Base-by-base conservation (phyloP, 768 basidiomycete genomes). In the Naganishia vaughanmartiniae region DNA sequence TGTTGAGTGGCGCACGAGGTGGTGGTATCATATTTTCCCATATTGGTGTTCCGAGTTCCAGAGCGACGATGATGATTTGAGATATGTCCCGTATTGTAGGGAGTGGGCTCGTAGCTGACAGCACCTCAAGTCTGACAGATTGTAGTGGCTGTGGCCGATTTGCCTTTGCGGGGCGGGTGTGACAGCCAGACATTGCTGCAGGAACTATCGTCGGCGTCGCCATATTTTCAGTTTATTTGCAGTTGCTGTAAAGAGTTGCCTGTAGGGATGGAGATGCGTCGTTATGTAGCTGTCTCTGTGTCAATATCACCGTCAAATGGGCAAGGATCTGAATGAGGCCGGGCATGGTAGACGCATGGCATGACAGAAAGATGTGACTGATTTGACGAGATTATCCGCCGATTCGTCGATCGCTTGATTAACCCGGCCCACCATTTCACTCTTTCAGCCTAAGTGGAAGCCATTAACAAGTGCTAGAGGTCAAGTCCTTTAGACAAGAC, bases 11-110 rank as follows among this genome's bases (percentile, higher is more conserved):
- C 7, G n/a, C 60, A 14, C 60, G 60, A 28, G 60, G 60, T 9
- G 39, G 1, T 24, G 60, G 60, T 24, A 63, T 5, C 3, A 63
- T 63, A 45, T 63, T 63, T 1, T 45, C 42, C 60, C 60, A 63
- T 26, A 63, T 21, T n/a, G 60, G 60, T 7, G 60, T 45, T 1
- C 60, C 60, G 39, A 63, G 60, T 63, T 63, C 60, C 14, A 63
- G 26, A 30, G 60, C n/a, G 42, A 63, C 26, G 42, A 63, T 46
- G 60, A 63, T 45, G 39, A 26, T 45, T 63, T 63, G 42, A 17
- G 60, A 14, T 45, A 45, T 42, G 12, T 42, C 21, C 7, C 60
- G 60, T 17, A 63, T 28, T n/a, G 33, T 46, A 21, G 39, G n/a
- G 24, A 63, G 30, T 15, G 39, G 36, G 19, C 34, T 45, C 24